Evolutionary conservation across 1,139 yeast genomes (phyloP), one percentile per base, ranked within the genome.

Genomic region (Diutina sp.): DNA sequence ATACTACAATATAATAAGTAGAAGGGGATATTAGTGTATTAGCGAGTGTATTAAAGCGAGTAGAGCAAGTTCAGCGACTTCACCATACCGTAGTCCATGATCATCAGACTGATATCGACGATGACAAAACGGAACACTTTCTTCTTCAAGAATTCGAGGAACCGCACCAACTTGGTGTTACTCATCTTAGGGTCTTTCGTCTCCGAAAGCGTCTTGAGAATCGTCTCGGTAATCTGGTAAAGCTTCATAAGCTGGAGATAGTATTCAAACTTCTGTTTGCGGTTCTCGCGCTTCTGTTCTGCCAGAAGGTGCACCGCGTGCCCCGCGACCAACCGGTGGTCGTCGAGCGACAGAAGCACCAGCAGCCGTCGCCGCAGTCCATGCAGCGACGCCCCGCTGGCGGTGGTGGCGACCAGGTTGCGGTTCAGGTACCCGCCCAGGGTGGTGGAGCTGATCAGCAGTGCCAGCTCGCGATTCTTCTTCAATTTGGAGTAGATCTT

Each of bases 91-190:
- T 73, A 74, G 51, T 67, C 70, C 51, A 71, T 61, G 38, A 74
- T 64, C 77, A 76, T 73, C 50, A 67, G 72, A 54, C 70, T 66
- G 3, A 70, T 62, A 62, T 76, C 80, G 50, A 74, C 68, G 46
- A 74, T 67, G 28, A 76, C 67, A 58, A 76, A 73, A 59, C 69
- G 71, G 60, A 75, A 68, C 18, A 75, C 67, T 58, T 64, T 66
- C 57, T 69, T 65, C 59, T 72, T 72, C 56, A 76, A 66, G 59
- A 76, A 76, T 50, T 74, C 77, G 58, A 74, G 62, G 46, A 73
- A 66, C 59, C 66, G 68, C 47, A 65, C 62, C 55, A 70, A 60
- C 56, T 67, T 69, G 25, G 62, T 56, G 41, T 56, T 54, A 12
- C 57, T 56, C 32, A 58, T 60, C 38, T 57, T 57, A 28, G 60